These are phyloP conservation scores for Gracilaria gracilis DNA, from an alignment of 23 red algal genomes.

Conservation along the genomic window DNA sequence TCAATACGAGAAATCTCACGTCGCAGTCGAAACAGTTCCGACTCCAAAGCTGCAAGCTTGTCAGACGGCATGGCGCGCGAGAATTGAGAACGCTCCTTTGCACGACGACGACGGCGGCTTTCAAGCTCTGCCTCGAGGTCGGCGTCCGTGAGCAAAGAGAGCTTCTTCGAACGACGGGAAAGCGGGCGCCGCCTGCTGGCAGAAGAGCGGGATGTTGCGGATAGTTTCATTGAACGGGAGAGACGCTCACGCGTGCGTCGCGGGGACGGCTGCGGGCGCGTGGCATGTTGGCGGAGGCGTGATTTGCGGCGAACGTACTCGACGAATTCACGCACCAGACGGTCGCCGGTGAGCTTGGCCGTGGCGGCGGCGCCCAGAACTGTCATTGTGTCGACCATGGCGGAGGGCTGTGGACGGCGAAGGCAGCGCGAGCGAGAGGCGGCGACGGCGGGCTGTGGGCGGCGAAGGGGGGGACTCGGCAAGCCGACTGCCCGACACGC, in stretches of 20 bases:
- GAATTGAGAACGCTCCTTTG: slow-evolving; percentile 36
- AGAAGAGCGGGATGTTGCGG: not conserved
- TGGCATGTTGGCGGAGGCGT: not conserved
- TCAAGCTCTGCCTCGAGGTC: slow-evolving; percentile 74
- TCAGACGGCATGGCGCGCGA: slow-evolving; percentile 29
- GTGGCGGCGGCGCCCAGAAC: slow-evolving; percentile 54
- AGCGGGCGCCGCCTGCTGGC: not conserved
- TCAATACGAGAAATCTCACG: slow-evolving; percentile 47
- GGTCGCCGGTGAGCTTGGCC: slow-evolving; percentile 69
- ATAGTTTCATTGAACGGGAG: slow-evolving; percentile 44
- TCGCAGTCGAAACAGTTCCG: slow-evolving; percentile 35
- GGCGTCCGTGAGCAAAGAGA: slow-evolving; percentile 51
- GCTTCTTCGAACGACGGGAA: slow-evolving; percentile 30
- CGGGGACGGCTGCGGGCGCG: not conserved
- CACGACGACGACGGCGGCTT: slow-evolving; percentile 24
- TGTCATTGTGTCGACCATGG: slow-evolving; percentile 47
- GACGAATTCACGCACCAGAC: slow-evolving; percentile 67
- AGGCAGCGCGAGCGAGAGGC: no score
- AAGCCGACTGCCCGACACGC: no score
- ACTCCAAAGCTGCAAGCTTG: slow-evolving; percentile 49
- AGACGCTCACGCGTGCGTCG: slow-evolving; percentile 11
- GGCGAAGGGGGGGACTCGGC: no score
- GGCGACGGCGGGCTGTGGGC: no score
- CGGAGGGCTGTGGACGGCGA: not conserved
- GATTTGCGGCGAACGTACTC: slow-evolving; percentile 31